Evolutionary conservation across 139 green algal species (phyloP).

Genomic region (Chlamydomonas schloesseri): DNA sequence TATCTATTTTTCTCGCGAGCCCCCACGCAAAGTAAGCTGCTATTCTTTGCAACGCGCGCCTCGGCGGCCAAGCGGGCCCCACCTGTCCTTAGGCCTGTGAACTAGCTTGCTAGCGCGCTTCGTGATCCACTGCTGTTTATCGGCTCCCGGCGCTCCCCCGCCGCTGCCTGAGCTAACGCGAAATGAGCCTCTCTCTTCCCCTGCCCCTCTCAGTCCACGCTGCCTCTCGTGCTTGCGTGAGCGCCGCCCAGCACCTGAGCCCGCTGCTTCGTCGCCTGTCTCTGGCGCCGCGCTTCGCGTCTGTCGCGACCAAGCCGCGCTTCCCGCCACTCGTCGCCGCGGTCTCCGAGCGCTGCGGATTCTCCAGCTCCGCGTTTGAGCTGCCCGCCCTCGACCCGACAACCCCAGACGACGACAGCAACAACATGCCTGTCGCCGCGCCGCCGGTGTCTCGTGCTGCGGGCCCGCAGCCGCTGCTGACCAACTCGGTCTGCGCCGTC

Average conservation of each 20-base stretch:
- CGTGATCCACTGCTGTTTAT: not conserved
- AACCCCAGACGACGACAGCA: no score
- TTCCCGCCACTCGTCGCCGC: no score
- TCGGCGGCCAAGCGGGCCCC: no score
- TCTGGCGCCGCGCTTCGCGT: not conserved
- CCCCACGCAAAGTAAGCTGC: no score
- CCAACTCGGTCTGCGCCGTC: not conserved
- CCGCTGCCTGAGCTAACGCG: not conserved
- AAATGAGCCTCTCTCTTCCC: not conserved
- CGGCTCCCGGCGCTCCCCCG: not conserved
- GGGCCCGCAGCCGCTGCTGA: not conserved
- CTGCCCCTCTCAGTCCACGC: not conserved
- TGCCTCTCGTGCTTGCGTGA: not conserved
- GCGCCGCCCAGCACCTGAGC: not conserved
- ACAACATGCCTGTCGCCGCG: no score
- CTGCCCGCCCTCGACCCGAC: not conserved
- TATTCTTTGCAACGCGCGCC: no score
- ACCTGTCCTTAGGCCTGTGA: not conserved
- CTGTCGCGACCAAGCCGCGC: no score
- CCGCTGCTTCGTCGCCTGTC: not conserved
- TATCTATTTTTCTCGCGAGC: not conserved
- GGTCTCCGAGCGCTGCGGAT: not conserved
- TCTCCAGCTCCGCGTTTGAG: not conserved
- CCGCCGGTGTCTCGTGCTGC: no score
- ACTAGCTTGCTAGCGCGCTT: not conserved